phyloP scores from a whole-genome alignment of 164 flowering plant genomes.

The Chloranthus sessilifolius region DNA sequence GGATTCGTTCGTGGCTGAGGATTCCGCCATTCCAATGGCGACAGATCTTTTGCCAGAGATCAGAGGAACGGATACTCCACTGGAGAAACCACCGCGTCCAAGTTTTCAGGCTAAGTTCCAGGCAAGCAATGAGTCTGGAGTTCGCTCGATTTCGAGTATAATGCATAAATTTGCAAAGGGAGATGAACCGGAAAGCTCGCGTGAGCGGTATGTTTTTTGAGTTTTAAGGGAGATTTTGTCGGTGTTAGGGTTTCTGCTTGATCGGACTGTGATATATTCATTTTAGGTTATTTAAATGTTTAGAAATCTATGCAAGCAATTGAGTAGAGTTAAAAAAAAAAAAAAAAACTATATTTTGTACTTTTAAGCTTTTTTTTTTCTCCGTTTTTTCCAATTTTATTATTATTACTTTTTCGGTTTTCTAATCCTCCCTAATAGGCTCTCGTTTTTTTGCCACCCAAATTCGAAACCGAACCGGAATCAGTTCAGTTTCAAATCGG shows the following conservation, averaged over 20 bases:
- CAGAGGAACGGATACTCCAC: conserved; percentile 83
- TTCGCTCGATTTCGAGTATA: conserved; percentile 56
- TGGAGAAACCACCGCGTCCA: conserved; percentile 76
- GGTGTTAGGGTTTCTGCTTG: no score
- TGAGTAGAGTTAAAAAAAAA: no score
- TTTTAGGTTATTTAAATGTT: conserved; percentile 2
- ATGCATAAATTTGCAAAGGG: conserved; percentile 69
- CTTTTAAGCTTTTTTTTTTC: no score
- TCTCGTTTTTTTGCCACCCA: no score
- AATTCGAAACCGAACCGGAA: no score
- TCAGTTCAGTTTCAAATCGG: no score
- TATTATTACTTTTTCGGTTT: no score
- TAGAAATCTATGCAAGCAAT: no score
- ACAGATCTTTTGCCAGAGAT: conserved; percentile 26
- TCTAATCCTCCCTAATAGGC: no score
- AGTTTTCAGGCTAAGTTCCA: conserved; percentile 23
- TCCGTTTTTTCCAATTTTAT: no score
- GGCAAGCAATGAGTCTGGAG: conserved; percentile 12
- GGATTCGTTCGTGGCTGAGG: conserved; percentile 1
- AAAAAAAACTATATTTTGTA: no score
- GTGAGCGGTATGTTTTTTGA: conserved; percentile 22
- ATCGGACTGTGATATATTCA: background rate
- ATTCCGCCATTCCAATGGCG: conserved; percentile 4
- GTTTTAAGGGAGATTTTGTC: no score
- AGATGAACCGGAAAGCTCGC: conserved; percentile 20